Evolutionary conservation across 75 land plant genomes (phyloP).

Genomic region (Cunninghamia lanceolata): DNA sequence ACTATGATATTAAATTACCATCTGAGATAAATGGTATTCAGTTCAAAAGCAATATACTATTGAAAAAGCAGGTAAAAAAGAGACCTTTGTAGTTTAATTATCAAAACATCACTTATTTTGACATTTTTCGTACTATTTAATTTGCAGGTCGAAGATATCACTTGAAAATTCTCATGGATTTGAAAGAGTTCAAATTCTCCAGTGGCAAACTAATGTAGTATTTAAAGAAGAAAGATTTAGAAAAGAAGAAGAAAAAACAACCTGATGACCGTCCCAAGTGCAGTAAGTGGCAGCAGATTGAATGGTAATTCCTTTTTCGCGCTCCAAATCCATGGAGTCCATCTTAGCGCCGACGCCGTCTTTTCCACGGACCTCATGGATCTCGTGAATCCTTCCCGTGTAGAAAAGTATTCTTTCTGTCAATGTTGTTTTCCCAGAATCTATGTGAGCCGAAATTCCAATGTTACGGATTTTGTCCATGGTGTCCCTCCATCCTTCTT

Average conservation of each 20-base stretch:
- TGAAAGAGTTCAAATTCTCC: too few relatives aligned
- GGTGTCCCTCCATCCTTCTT: conserved; percentile 15
- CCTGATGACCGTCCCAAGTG: conserved; percentile 94
- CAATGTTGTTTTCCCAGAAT: conserved; percentile 97
- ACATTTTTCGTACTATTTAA: neutral
- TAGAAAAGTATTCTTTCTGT: conserved; percentile 90
- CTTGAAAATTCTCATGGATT: too few relatives aligned
- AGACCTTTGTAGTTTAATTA: too few relatives aligned
- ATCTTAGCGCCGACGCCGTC: conserved; percentile 99
- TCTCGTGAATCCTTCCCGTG: conserved; percentile 94
- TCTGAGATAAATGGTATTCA: too few relatives aligned
- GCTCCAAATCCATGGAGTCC: conserved; percentile 99
- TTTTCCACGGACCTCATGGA: conserved; percentile 94
- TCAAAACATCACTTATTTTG: too few relatives aligned
- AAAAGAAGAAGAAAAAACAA: conserved; percentile 5
- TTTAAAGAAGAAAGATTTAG: too few relatives aligned
- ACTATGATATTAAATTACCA: too few relatives aligned
- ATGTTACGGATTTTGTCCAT: conserved; percentile 89
- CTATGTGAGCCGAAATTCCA: conserved; percentile 98
- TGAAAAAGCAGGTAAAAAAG: too few relatives aligned
- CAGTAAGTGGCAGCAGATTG: conserved; percentile 99
- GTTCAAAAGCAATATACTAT: too few relatives aligned
- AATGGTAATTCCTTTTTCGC: conserved; percentile 98
- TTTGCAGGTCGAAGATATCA: neutral
- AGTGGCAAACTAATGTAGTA: neutral